These are phyloP conservation scores for Metschnikowia noctiluminum DNA, from an alignment of 805 yeast genomes.

Conservation along the genomic window DNA sequence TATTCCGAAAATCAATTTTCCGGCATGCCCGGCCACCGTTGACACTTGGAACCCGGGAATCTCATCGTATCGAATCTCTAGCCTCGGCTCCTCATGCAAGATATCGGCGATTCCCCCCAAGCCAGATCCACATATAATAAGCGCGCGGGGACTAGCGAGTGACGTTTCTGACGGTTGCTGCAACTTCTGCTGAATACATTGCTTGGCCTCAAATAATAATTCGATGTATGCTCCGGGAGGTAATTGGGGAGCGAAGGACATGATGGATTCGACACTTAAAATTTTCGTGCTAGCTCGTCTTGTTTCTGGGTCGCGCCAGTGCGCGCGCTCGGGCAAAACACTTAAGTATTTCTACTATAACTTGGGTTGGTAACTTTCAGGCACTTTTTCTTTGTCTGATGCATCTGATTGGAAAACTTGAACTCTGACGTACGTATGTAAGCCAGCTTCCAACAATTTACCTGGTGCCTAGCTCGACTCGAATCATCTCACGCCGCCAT, in stretches of 20 bases:
- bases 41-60: conserved; percentile 81
- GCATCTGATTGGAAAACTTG: too few relatives aligned
- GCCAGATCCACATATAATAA: conserved; percentile 94
- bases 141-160: conserved; percentile 50
- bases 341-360: too few relatives aligned
- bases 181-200: conserved; percentile 14
- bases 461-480: too few relatives aligned
- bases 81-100: conserved; percentile 37
- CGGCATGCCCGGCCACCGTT: conserved; percentile 90
- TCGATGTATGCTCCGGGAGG: conserved; percentile 19
- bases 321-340: too few relatives aligned
- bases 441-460: too few relatives aligned
- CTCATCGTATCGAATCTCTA: conserved; percentile 56
- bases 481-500: too few relatives aligned
- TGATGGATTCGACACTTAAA: neutral
- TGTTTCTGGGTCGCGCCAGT: neutral
- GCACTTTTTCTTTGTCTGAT: too few relatives aligned
- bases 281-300: neutral
- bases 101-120: conserved; percentile 76
- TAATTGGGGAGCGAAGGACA: conserved; percentile 10
- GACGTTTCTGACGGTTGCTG: conserved; percentile 8
- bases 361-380: too few relatives aligned
- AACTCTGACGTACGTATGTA: too few relatives aligned
- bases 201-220: conserved; percentile 21
- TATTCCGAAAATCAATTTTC: conserved; percentile 73